These are phyloP conservation scores for Immersiporthe knoxdaviesiana DNA, from an alignment of 2,329 filamentous ascomycete species.

Conservation along the genomic window DNA sequence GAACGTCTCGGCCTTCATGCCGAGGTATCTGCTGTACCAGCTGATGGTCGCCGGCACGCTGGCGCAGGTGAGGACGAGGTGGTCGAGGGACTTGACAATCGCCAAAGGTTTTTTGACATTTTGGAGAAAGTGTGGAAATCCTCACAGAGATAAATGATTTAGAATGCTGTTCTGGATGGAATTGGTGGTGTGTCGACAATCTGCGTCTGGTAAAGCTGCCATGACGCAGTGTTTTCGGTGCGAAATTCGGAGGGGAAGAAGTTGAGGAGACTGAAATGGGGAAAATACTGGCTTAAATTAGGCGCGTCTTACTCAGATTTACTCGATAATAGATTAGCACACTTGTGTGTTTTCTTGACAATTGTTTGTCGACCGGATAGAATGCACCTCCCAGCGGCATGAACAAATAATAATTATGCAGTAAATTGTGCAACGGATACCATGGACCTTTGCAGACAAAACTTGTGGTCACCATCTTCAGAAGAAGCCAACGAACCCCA, in stretches of 20 bases:
- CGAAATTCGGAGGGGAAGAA: no score
- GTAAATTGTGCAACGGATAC: neutral
- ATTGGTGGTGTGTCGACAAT: neutral
- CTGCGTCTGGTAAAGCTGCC: neutral
- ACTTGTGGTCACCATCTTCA: neutral
- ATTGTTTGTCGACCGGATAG: no score
- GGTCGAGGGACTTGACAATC: slow-evolving; percentile 53
- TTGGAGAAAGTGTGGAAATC: neutral
- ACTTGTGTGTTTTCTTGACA: no score
- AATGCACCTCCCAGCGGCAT: neutral
- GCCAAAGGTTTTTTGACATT: slow-evolving; percentile 38
- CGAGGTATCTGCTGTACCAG: slow-evolving; percentile 60
- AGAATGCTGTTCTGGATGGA: neutral
- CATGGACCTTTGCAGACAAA: neutral
- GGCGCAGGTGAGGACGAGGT: slow-evolving; percentile 62
- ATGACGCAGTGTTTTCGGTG: neutral
- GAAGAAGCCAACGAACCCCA: neutral
- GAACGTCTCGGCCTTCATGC: slow-evolving; percentile 60
- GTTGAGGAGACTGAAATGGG: no score
- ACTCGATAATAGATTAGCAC: no score
- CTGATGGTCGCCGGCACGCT: slow-evolving; percentile 51
- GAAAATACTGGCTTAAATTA: neutral
- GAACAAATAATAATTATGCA: neutral
- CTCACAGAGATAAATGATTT: no score
- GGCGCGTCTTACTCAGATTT: no score